Evolutionary conservation across 192 early-diverging fungal genomes (phyloP).

Genomic region (Coemansia reversa): DNA sequence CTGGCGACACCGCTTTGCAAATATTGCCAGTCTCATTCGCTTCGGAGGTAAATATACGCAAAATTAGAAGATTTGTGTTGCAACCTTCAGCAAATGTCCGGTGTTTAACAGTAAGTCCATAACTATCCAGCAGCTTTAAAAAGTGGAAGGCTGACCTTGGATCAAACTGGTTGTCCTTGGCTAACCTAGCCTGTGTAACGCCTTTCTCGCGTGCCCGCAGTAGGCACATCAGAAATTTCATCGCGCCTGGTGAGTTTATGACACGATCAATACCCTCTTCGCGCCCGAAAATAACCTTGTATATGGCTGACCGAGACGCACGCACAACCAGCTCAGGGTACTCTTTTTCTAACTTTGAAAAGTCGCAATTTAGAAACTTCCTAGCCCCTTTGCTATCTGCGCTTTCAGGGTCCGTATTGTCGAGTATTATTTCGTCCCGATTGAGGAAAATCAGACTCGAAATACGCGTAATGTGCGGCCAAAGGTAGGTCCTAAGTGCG

Average conservation of each 20-base stretch:
- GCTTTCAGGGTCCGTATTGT: slow-evolving; percentile 5
- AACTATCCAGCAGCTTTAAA: slow-evolving; percentile 33
- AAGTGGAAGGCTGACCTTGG: slow-evolving; percentile 39
- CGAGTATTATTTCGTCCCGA: slow-evolving; percentile 12
- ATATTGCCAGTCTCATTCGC: not conserved
- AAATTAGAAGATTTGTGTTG: slow-evolving; percentile 42
- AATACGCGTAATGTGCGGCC: slow-evolving; percentile 32
- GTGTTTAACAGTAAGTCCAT: slow-evolving; percentile 34
- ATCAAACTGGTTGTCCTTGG: slow-evolving; percentile 25
- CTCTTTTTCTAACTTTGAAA: slow-evolving; percentile 10
- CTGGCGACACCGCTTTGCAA: not conserved
- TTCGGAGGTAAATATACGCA: slow-evolving; percentile 27
- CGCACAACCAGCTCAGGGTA: slow-evolving; percentile 29
- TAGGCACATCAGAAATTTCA: slow-evolving; percentile 21
- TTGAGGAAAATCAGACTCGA: slow-evolving; percentile 21
- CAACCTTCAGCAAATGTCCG: slow-evolving; percentile 18
- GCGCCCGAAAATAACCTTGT: slow-evolving; percentile 33
- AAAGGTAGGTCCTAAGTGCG: slow-evolving; percentile 28
- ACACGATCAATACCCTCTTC: slow-evolving; percentile 31
- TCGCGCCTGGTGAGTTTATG: slow-evolving; percentile 10
- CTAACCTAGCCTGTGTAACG: slow-evolving; percentile 29
- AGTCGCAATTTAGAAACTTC: not conserved
- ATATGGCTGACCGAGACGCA: slow-evolving; percentile 18
- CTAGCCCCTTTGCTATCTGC: slow-evolving; percentile 3
- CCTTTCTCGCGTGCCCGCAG: slow-evolving; percentile 33